Percentiles rank a stretch among this genome's conserved stretches.
These are phyloP conservation scores for Myochromella boudieri DNA, from an alignment of 768 basidiomycete genomes.

Conservation along the genomic window DNA sequence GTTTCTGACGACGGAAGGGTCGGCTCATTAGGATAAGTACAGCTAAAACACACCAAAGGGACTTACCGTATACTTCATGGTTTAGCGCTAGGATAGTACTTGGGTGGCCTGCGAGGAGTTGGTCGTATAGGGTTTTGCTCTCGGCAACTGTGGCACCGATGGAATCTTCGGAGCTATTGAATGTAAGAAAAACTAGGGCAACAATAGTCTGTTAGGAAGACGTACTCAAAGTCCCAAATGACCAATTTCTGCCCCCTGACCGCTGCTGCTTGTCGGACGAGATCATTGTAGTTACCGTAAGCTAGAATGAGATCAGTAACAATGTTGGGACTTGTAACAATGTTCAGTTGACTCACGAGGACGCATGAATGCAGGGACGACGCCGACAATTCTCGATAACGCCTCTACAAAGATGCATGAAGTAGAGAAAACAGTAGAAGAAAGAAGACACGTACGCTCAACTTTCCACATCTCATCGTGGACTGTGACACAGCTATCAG, in stretches of 20 bases:
- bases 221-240: slow-evolving; percentile 33
- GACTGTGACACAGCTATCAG: slow-evolving; percentile 22
- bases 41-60: not conserved
- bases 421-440: not conserved
- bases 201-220: not conserved
- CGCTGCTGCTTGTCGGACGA: slow-evolving; percentile 38
- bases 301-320: too few species aligned
- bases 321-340: too few species aligned
- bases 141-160: slow-evolving; percentile 31
- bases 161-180: slow-evolving; percentile 37
- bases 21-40: not conserved
- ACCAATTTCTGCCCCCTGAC: slow-evolving; percentile 36
- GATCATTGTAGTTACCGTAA: slow-evolving; percentile 47
- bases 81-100: slow-evolving; percentile 39
- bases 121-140: slow-evolving; percentile 31
- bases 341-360: slow-evolving; percentile 45
- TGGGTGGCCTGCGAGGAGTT: slow-evolving; percentile 27
- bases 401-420: slow-evolving; percentile 29
- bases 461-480: slow-evolving; percentile 46
- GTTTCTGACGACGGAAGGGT: slow-evolving; percentile 23
- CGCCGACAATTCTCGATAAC: slow-evolving; percentile 39
- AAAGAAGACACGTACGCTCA: slow-evolving; percentile 31
- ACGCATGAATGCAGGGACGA: slow-evolving; percentile 46
- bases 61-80: slow-evolving; percentile 39
- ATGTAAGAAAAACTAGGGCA: not conserved